These are phyloP conservation scores for Psilocybe sp. DNA, from an alignment of 768 basidiomycete species.

Conservation along the genomic window DNA sequence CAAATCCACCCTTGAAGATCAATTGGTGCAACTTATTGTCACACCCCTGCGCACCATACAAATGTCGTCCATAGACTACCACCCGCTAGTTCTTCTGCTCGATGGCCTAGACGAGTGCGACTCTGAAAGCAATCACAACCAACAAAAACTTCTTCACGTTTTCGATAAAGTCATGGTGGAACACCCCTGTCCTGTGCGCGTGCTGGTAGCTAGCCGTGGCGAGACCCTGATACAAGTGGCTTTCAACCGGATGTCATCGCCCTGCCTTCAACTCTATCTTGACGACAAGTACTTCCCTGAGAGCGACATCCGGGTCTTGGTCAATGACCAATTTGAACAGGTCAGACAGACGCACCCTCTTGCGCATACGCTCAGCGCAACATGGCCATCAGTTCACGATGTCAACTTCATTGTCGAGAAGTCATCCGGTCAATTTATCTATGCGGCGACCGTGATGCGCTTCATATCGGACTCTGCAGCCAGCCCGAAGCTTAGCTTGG, in stretches of 20 bases:
- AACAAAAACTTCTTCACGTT: background rate
- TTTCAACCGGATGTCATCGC: background rate
- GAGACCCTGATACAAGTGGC: background rate
- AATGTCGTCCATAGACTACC: background rate
- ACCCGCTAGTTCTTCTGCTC: background rate
- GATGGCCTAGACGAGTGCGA: conserved; percentile 5
- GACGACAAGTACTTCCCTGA: background rate
- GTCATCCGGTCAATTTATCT: conserved; percentile 3
- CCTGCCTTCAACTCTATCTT: background rate
- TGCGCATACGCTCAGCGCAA: background rate
- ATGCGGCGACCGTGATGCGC: conserved; percentile 5
- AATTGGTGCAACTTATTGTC: background rate
- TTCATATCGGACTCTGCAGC: conserved; percentile 1
- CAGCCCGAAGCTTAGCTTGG: too few species aligned
- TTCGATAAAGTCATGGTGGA: background rate
- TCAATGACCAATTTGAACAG: background rate
- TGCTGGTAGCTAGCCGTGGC: conserved; percentile 1
- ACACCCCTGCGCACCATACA: background rate
- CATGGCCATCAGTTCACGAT: background rate
- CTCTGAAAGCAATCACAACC: too few species aligned
- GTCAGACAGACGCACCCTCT: background rate
- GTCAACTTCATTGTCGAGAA: background rate
- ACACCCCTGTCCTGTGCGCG: background rate
- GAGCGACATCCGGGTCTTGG: background rate
- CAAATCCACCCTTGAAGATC: background rate